Percentiles rank a stretch among this genome's conserved stretches.
Evolutionary conservation across 345 rosid genomes (phyloP).

Genomic region (Erodium maritimum): DNA sequence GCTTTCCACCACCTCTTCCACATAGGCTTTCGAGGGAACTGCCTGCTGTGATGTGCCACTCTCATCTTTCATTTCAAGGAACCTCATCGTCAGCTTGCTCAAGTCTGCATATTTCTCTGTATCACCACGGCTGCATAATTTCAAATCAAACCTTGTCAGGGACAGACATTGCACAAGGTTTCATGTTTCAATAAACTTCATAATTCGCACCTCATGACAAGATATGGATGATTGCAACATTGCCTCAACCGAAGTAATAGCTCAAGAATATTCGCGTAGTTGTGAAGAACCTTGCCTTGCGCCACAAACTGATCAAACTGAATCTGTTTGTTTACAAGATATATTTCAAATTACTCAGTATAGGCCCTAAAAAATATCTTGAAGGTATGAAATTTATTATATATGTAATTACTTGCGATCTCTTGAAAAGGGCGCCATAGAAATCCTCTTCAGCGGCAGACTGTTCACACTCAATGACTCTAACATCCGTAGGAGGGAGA

Average conservation of each 20-base stretch:
- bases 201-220: constrained; percentile 43
- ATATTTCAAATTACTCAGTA: too few relatives aligned
- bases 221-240: constrained; percentile 68
- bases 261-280: constrained; percentile 56
- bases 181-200: background rate
- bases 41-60: constrained; percentile 14
- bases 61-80: constrained; percentile 32
- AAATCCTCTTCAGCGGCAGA: constrained; percentile 54
- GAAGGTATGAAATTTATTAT: too few relatives aligned
- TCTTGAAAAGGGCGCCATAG: constrained; percentile 49
- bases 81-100: constrained; percentile 45
- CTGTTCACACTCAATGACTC: constrained; percentile 44
- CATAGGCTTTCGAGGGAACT: constrained; percentile 30
- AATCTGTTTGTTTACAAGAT: constrained; percentile 25
- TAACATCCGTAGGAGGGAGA: constrained; percentile 55
- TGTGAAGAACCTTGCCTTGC: constrained; percentile 64
- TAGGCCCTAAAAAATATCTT: too few relatives aligned
- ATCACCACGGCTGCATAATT: constrained; percentile 28
- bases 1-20: constrained; percentile 48
- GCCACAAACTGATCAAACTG: constrained; percentile 61
- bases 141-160: background rate
- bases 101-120: constrained; percentile 46
- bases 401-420: constrained; percentile 38
- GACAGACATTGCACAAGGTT: background rate
- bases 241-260: constrained; percentile 60